phyloP scores from a whole-genome alignment of 176 grass and related monocot species.

The Phragmites australis region DNA sequence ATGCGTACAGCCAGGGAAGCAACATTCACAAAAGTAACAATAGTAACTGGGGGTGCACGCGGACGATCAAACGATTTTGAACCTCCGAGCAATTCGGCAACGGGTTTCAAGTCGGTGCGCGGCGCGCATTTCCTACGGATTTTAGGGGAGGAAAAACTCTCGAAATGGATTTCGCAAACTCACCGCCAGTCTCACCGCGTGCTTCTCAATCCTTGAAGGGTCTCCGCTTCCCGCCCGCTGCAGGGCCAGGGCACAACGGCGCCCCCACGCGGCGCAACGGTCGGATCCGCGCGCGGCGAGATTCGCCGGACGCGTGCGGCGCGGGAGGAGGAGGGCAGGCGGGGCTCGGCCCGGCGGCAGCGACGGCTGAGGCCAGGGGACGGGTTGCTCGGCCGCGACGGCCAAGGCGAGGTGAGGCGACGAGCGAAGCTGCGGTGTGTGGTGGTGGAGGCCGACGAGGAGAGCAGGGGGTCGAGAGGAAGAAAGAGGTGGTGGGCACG shows the following conservation, averaged over 20 bases:
- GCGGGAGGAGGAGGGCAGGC: background rate
- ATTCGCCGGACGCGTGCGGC: background rate
- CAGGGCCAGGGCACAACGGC: background rate
- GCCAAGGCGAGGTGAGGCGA: background rate
- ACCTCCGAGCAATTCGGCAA: background rate
- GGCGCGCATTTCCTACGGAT: background rate
- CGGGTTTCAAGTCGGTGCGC: background rate
- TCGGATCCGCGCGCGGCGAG: slow-evolving; percentile 6
- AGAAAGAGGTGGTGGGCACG: slow-evolving; percentile 24
- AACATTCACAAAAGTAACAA: background rate
- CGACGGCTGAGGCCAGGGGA: background rate
- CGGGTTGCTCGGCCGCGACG: background rate
- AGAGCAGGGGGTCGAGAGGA: background rate
- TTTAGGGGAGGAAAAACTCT: background rate
- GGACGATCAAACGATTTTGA: background rate
- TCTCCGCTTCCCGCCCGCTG: background rate
- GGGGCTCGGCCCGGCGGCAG: background rate
- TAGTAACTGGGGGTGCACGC: background rate
- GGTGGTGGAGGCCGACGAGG: background rate
- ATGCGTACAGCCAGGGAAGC: background rate
- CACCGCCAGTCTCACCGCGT: background rate
- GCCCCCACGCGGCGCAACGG: background rate
- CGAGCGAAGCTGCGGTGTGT: background rate
- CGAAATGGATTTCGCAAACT: background rate
- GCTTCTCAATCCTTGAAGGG: background rate